Evolutionary conservation across 352 stramenopile species (phyloP).

Genomic region (Thalassiosira exigua): DNA sequence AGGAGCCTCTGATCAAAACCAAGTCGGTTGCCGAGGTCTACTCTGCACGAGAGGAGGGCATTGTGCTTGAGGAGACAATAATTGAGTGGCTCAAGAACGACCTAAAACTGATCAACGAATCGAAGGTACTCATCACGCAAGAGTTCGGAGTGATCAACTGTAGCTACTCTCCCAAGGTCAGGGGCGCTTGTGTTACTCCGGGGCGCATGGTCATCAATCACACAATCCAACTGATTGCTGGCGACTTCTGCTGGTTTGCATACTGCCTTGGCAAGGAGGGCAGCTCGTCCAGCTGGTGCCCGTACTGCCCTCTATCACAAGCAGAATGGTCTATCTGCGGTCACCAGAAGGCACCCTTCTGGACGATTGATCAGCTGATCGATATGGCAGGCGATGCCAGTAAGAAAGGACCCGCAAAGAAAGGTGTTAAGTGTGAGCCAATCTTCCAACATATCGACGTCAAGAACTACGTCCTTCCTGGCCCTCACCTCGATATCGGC

Average conservation of each 20-base stretch:
- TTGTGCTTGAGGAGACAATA: constrained; percentile 10
- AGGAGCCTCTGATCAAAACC: constrained; percentile 1
- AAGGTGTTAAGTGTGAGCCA: constrained; percentile 1
- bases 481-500: constrained; percentile 1
- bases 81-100: constrained; percentile 13
- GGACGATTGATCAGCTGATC: constrained; percentile 3
- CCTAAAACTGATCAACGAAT: constrained; percentile 1
- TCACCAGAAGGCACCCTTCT: neutral
- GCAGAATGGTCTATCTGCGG: neutral
- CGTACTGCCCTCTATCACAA: constrained; percentile 4
- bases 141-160: neutral
- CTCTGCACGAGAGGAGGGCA: constrained; percentile 12
- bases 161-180: no score
- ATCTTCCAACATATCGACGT: neutral
- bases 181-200: no score
- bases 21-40: constrained; percentile 9
- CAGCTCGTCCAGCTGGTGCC: neutral
- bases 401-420: constrained; percentile 5
- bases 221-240: no score
- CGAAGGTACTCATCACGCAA: neutral
- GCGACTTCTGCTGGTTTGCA: neutral
- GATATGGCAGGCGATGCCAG: constrained; percentile 2
- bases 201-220: no score
- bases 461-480: neutral
- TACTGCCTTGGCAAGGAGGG: neutral